Evolutionary conservation across 1,284 basidiomycete species (phyloP).

Genomic region (Cutaneotrichosporon mucoides): DNA sequence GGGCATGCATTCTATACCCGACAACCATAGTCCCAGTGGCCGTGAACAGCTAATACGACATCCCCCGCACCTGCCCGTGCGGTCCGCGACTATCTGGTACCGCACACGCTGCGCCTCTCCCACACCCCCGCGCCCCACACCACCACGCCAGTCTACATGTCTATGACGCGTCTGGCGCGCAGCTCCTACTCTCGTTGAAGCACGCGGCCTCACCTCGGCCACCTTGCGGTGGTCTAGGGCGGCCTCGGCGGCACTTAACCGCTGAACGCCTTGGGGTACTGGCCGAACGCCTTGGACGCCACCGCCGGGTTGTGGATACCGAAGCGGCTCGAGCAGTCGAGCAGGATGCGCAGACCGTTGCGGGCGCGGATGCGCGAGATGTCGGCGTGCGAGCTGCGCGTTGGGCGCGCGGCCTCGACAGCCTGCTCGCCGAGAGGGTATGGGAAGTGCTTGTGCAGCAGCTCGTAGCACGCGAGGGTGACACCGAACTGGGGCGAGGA

Average conservation of each 20-base stretch:
- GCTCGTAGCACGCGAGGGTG: conserved; percentile 84
- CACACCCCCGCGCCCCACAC: background rate
- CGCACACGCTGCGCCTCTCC: too few species aligned
- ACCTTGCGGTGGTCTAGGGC: too few species aligned
- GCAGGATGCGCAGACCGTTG: conserved; percentile 69
- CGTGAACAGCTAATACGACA: background rate
- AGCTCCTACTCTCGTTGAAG: too few species aligned
- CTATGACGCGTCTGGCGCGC: too few species aligned
- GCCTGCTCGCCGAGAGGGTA: conserved; percentile 65
- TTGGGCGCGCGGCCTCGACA: conserved; percentile 56
- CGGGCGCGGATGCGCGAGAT: conserved; percentile 80
- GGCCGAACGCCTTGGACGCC: conserved; percentile 28
- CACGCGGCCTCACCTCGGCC: too few species aligned
- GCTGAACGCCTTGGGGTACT: background rate
- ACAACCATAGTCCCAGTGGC: conserved; percentile 2
- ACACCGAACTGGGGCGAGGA: conserved; percentile 70
- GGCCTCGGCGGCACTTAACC: background rate
- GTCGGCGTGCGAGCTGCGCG: conserved; percentile 65
- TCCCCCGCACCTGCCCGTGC: background rate
- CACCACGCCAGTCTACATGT: background rate
- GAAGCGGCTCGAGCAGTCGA: conserved; percentile 47
- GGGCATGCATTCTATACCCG: conserved; percentile 5
- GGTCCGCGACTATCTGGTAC: background rate
- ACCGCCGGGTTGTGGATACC: conserved; percentile 37
- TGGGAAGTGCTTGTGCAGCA: conserved; percentile 68